Percentiles rank a stretch among this genome's conserved stretches.
Evolutionary conservation across 2,329 filamentous ascomycete species (phyloP).

Genomic region (Penicillium sp.): DNA sequence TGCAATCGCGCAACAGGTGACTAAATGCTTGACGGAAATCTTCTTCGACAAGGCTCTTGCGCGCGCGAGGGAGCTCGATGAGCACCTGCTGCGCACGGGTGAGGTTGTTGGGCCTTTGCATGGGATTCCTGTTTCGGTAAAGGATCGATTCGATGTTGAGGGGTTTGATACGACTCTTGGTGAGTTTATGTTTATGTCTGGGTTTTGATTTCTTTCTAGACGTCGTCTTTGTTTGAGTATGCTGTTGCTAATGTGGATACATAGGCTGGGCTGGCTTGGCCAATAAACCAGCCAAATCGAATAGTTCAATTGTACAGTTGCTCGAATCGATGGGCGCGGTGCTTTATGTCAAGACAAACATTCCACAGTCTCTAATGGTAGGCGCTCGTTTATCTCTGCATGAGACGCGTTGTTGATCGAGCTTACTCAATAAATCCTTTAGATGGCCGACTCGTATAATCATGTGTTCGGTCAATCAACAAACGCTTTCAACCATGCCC

Average conservation of each 20-base stretch:
- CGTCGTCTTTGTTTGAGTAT: no score
- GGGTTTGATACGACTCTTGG: constrained; percentile 30
- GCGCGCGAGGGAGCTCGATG: constrained; percentile 52
- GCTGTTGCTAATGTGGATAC: neutral
- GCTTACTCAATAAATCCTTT: neutral
- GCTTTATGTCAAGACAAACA: constrained; percentile 55
- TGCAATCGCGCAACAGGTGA: constrained; percentile 12
- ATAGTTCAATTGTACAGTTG: constrained; percentile 28
- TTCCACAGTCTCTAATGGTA: constrained; percentile 50
- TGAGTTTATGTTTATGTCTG: constrained; percentile 8
- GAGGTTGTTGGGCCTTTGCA: constrained; percentile 63
- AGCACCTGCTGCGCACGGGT: constrained; percentile 49
- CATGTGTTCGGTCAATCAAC: constrained; percentile 51
- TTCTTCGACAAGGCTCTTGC: constrained; percentile 56
- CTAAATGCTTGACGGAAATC: constrained; percentile 27
- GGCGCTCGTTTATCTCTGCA: neutral
- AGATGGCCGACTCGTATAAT: constrained; percentile 52
- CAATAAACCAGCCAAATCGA: constrained; percentile 26
- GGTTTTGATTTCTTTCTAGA: no score
- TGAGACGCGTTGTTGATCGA: neutral
- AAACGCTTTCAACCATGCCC: constrained; percentile 49
- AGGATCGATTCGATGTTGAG: constrained; percentile 64
- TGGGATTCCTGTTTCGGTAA: constrained; percentile 60
- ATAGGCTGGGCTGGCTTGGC: constrained; percentile 50
- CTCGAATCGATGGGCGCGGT: constrained; percentile 46